A percentile compares a stretch with the other conserved stretches of the same genome.
These are phyloP conservation scores for Apostasia shenzhenica DNA, from an alignment of 106 monocot species.

Conservation along the genomic window DNA sequence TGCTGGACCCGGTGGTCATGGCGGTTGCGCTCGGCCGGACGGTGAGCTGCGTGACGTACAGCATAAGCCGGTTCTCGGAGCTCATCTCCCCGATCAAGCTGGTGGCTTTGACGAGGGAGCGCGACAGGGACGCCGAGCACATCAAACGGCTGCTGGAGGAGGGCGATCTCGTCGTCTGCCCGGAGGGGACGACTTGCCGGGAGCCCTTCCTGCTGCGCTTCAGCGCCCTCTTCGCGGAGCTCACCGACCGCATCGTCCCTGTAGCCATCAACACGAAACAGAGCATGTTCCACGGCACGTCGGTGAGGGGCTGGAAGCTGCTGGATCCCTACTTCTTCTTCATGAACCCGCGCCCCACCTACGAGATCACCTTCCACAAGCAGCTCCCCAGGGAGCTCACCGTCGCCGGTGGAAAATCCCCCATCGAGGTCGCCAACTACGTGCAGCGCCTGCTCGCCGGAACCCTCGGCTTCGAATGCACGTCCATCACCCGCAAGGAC, in stretches of 20 bases:
- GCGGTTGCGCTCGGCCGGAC: conserved; percentile 63
- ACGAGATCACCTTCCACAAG: conserved; percentile 84
- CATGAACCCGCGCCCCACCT: conserved; percentile 85
- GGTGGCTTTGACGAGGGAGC: conserved; percentile 59
- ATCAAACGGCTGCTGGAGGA: conserved; percentile 50
- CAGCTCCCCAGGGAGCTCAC: conserved; percentile 73
- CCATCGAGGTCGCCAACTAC: conserved; percentile 85
- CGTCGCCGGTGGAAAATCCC: conserved; percentile 52
- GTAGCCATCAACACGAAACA: conserved; percentile 85
- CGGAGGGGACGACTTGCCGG: conserved; percentile 90
- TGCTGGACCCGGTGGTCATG: conserved; percentile 80
- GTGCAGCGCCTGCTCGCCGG: conserved; percentile 64
- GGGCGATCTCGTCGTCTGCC: conserved; percentile 82
- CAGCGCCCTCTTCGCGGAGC: conserved; percentile 89
- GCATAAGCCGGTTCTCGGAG: conserved; percentile 80
- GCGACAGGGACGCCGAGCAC: conserved; percentile 49
- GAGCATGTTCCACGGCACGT: conserved; percentile 83
- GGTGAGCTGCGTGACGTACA: conserved; percentile 87
- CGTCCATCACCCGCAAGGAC: conserved; percentile 78
- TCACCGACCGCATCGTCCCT: conserved; percentile 88
- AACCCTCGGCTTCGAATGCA: conserved; percentile 86
- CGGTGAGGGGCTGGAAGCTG: conserved; percentile 76
- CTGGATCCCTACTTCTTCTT: conserved; percentile 89
- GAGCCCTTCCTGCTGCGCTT: conserved; percentile 89
- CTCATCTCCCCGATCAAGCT: conserved; percentile 82